Evolutionary conservation across 805 yeast genomes (phyloP), one percentile per base, ranked within the genome.

Genomic region (Naumovozyma dairenensis): DNA sequence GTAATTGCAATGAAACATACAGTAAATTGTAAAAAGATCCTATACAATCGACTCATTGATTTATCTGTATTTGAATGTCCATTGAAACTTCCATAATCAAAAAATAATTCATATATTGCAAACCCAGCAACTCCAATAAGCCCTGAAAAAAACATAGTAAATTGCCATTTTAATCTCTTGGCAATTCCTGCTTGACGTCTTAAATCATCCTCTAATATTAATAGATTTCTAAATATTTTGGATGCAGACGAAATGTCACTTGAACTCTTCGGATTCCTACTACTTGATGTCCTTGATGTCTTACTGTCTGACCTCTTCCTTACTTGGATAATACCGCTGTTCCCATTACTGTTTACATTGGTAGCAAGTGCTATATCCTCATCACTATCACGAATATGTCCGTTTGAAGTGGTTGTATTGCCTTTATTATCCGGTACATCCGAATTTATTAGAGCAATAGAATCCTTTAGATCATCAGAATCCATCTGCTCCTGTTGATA

Each of bases 151-250:
- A 66, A 66, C 12, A 48, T 36, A 2, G 67, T 60, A 37, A 62
- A 66, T 28, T 64, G 60, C 45, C 62, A 53, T 42, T 93, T 66
- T 38, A 85, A 60, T 6, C 70, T 62, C 34, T 74, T 71, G 52
- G 85, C 87, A 34, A 75, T 78, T n/a, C 68, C 62, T 31, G 79
- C 81, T 59, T 89, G 97, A 39, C 72, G 77, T 25, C 96, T 68
- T 32, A 92, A 63, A 35, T 84, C 77, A 51, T 87, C 94, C 56
- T 89, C 98, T 34, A 87, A 57, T 12, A 89, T 80, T 31, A 89
- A 62, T 44, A 92, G 59, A 53, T 89, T 86, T 30, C 93, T 70
- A 55, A 79, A 84, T 12, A 85, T 76, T 63, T 80, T 78, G 2
- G 86, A 81, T 0, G 81, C 69, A 6, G 76, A 72, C 7, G 69